These are phyloP conservation scores for Ceratocystis colombiana DNA, from an alignment of 2,329 filamentous ascomycete genomes.

Conservation along the genomic window DNA sequence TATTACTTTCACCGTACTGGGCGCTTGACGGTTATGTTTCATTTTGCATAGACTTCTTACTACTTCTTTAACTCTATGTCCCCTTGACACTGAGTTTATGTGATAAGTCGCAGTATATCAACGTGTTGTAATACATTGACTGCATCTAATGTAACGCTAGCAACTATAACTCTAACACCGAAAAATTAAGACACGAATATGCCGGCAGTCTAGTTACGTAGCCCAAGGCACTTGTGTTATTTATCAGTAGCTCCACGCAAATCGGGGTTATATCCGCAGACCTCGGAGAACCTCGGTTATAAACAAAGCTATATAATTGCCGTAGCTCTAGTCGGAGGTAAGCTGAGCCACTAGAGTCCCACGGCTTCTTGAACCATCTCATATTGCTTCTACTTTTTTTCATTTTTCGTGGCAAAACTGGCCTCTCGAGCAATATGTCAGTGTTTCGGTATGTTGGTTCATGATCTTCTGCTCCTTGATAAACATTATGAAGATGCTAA, in stretches of 20 bases:
- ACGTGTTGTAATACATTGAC: neutral
- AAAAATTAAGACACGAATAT: neutral
- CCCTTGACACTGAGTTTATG: neutral
- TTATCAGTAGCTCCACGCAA: neutral
- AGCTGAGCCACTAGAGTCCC: too few relatives aligned
- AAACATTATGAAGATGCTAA: neutral
- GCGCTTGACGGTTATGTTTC: neutral
- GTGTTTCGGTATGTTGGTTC: constrained; percentile 28
- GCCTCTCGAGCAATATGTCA: constrained; percentile 23
- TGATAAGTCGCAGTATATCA: neutral
- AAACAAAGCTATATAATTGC: neutral
- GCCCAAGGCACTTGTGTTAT: neutral
- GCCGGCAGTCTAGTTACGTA: neutral
- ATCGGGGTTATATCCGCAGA: too few relatives aligned
- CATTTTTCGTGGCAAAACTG: neutral
- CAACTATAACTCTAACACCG: neutral
- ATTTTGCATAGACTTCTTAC: neutral
- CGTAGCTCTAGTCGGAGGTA: neutral
- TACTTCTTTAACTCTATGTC: neutral
- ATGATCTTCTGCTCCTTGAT: neutral
- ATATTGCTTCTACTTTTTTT: neutral
- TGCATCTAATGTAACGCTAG: too few relatives aligned
- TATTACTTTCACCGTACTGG: neutral
- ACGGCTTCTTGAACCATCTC: neutral
- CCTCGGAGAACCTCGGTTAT: neutral